These are phyloP conservation scores for Kazachstania africana DNA, from an alignment of 805 yeast species.

Conservation along the genomic window DNA sequence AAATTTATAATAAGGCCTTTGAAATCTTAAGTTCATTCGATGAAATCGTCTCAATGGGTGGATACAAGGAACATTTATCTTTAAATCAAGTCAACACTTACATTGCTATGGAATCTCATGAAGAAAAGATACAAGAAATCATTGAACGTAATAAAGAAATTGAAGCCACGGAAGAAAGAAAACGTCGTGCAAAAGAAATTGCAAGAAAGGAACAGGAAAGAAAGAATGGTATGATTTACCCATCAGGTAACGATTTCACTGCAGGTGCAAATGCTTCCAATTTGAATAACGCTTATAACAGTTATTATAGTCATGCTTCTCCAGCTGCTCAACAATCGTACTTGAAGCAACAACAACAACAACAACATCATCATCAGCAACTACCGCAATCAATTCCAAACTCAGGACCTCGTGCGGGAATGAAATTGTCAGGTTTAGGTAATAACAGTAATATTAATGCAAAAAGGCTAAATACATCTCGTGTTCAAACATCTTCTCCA, in stretches of 20 bases:
- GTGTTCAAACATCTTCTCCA: neutral
- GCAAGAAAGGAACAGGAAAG: constrained; percentile 56
- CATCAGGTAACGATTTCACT: constrained; percentile 11
- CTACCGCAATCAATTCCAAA: constrained; percentile 9
- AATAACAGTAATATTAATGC: neutral
- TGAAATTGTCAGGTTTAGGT: neutral
- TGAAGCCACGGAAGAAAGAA: constrained; percentile 95
- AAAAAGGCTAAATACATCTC: neutral
- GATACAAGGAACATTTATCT: constrained; percentile 80
- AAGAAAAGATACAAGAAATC: constrained; percentile 95
- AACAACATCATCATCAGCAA: constrained; percentile 8
- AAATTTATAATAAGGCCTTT: constrained; percentile 73
- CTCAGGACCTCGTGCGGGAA: neutral
- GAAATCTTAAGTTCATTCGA: constrained; percentile 87
- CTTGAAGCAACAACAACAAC: constrained; percentile 15
- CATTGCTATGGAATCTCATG: constrained; percentile 95
- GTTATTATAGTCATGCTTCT: constrained; percentile 27
- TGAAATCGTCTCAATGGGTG: constrained; percentile 86
- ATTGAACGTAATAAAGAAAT: constrained; percentile 93
- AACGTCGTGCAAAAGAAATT: constrained; percentile 84
- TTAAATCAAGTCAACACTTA: constrained; percentile 75
- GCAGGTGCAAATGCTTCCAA: constrained; percentile 23
- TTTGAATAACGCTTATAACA: constrained; percentile 28
- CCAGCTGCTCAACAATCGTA: constrained; percentile 29
- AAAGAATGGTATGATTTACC: constrained; percentile 21